Evolutionary conservation across 495 filamentous ascomycete species (phyloP).

Genomic region (Penicillium chermesinum): DNA sequence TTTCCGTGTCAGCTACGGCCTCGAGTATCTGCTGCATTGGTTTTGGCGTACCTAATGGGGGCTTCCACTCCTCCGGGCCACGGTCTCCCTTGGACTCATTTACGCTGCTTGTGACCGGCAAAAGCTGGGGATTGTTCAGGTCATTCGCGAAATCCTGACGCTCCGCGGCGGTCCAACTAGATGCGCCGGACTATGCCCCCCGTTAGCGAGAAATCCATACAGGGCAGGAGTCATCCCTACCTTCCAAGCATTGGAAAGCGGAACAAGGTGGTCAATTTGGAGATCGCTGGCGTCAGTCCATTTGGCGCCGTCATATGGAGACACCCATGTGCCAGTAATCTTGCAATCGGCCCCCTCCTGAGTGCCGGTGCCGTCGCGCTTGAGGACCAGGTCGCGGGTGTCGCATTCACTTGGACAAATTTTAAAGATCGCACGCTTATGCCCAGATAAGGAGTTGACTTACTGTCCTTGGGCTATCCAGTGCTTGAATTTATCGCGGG

Average conservation of each 20-base stretch:
- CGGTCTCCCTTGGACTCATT: conserved; percentile 65
- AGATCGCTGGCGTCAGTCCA: conserved; percentile 63
- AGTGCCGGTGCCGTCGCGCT: conserved; percentile 61
- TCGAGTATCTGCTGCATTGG: not conserved
- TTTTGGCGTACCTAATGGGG: conserved; percentile 46
- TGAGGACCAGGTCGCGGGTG: conserved; percentile 61
- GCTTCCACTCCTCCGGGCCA: conserved; percentile 70
- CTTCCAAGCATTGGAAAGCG: conserved; percentile 69
- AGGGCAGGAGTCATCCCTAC: conserved; percentile 28
- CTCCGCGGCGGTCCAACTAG: conserved; percentile 52
- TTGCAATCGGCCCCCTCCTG: conserved; percentile 46
- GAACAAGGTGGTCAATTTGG: conserved; percentile 74
- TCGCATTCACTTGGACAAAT: too few species aligned
- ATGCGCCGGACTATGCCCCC: conserved; percentile 37
- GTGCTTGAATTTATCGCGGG: conserved; percentile 59
- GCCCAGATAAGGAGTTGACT: too few species aligned
- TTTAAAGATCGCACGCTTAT: too few species aligned
- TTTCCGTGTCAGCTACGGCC: conserved; percentile 1
- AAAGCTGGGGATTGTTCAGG: conserved; percentile 60
- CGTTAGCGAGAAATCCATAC: not conserved
- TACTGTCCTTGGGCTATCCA: conserved; percentile 52
- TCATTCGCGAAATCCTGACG: conserved; percentile 70
- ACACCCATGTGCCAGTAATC: conserved; percentile 57
- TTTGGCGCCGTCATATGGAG: conserved; percentile 62
- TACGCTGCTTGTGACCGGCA: conserved; percentile 69